Conservation (phyloP, 2,329 filamentous ascomycete species). For the Ophiostoma ulmi region DNA sequence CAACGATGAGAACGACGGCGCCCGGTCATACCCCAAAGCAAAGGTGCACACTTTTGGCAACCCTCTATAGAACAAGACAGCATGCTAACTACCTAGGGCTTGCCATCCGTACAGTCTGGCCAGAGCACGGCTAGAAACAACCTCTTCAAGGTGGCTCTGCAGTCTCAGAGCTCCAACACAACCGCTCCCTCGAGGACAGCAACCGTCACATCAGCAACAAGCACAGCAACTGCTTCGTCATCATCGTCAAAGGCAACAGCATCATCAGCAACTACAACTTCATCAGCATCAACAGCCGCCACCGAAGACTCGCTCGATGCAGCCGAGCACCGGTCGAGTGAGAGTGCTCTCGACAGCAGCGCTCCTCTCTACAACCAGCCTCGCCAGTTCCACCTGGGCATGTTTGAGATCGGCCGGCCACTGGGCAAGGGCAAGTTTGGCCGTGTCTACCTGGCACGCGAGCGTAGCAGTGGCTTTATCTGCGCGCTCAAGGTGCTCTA, state of each 20-base stretch:
- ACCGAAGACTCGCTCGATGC: background rate
- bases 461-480: slow-evolving; percentile 72
- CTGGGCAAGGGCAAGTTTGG: slow-evolving; percentile 86
- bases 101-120: slow-evolving; percentile 39
- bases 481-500: slow-evolving; percentile 83
- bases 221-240: slow-evolving; percentile 11
- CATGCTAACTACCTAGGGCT: slow-evolving; percentile 19
- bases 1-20: slow-evolving; percentile 73
- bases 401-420: slow-evolving; percentile 88
- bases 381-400: slow-evolving; percentile 76
- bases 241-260: slow-evolving; percentile 29
- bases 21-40: slow-evolving; percentile 60
- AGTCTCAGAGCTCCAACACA: slow-evolving; percentile 66
- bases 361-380: slow-evolving; percentile 34
- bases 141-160: slow-evolving; percentile 78
- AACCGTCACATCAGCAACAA: slow-evolving; percentile 42
- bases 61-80: background rate
- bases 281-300: slow-evolving; percentile 48
- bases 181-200: slow-evolving; percentile 58
- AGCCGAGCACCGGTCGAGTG: slow-evolving; percentile 1
- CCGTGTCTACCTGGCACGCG: slow-evolving; percentile 76
- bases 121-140: slow-evolving; percentile 65
- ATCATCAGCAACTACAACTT: slow-evolving; percentile 36
- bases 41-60: slow-evolving; percentile 58
- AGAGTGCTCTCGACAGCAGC: slow-evolving; percentile 1